Percentiles rank a stretch among this genome's conserved stretches.
These are phyloP conservation scores for Fomitopsis palustris DNA, from an alignment of 1,284 basidiomycete genomes.

Conservation along the genomic window DNA sequence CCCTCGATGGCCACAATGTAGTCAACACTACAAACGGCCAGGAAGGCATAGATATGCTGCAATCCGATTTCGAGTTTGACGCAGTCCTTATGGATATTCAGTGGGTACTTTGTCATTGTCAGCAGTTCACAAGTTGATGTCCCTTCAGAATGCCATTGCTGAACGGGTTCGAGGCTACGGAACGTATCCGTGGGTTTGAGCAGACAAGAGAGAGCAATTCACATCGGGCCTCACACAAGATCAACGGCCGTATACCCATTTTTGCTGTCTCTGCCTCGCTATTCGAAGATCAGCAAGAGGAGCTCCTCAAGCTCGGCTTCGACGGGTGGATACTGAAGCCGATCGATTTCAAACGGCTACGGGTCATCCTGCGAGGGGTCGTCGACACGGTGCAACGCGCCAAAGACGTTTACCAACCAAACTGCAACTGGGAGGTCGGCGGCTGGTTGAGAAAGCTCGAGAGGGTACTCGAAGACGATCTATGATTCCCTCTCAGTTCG, in stretches of 20 bases:
- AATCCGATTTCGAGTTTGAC: conserved; percentile 65
- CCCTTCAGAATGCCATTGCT: conserved; percentile 74
- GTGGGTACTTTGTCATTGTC: conserved; percentile 36
- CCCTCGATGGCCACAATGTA: conserved; percentile 66
- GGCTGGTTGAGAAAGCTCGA: conserved; percentile 51
- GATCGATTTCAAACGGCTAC: conserved; percentile 73
- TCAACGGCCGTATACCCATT: conserved; percentile 77
- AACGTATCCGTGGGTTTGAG: conserved; percentile 66
- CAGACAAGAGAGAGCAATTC: conserved; percentile 14
- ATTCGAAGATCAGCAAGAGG: conserved; percentile 56
- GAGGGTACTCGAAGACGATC: not conserved
- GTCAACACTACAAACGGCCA: conserved; percentile 74
- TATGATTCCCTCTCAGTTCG: not conserved
- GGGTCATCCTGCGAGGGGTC: conserved; percentile 58
- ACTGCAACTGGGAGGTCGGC: conserved; percentile 67
- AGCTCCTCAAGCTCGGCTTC: conserved; percentile 61
- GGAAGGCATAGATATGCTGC: conserved; percentile 66
- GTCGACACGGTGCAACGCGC: conserved; percentile 49
- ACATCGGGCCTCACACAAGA: conserved; percentile 40
- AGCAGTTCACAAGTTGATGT: not conserved
- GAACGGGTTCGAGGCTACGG: conserved; percentile 73
- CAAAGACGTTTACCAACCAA: conserved; percentile 55
- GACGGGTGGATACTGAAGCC: conserved; percentile 90
- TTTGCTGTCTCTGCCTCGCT: conserved; percentile 84
- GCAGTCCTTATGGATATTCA: conserved; percentile 84